phyloP scores from a whole-genome alignment of 108 stramenopile species.

The Nitzschia putrida region DNA sequence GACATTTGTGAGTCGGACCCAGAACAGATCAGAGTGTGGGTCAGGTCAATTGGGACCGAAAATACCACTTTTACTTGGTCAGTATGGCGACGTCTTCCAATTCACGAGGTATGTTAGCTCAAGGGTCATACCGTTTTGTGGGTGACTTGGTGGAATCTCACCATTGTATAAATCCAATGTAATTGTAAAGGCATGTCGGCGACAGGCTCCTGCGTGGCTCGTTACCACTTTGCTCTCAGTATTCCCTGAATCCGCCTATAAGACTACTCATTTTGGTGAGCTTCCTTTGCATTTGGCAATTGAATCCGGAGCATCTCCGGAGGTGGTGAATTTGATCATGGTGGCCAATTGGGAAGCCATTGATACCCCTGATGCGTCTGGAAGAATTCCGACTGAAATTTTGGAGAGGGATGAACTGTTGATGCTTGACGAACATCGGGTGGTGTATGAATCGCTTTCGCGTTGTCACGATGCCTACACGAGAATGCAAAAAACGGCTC shows the following conservation, averaged over 20 bases:
- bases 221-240: slow-evolving; percentile 53
- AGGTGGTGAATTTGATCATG: slow-evolving; percentile 70
- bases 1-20: slow-evolving; percentile 41
- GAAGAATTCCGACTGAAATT: slow-evolving; percentile 62
- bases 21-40: slow-evolving; percentile 51
- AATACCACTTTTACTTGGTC: slow-evolving; percentile 50
- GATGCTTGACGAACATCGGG: slow-evolving; percentile 37
- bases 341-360: slow-evolving; percentile 61
- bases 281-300: slow-evolving; percentile 88
- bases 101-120: slow-evolving; percentile 58
- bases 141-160: neutral
- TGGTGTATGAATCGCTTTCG: slow-evolving; percentile 37
- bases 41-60: slow-evolving; percentile 49
- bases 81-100: slow-evolving; percentile 67
- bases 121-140: neutral
- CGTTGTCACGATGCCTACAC: slow-evolving; percentile 37
- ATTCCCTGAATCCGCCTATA: slow-evolving; percentile 49
- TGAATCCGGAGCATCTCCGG: slow-evolving; percentile 68
- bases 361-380: slow-evolving; percentile 53
- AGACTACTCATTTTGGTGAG: slow-evolving; percentile 62
- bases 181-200: slow-evolving; percentile 59
- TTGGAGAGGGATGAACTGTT: slow-evolving; percentile 48
- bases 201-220: slow-evolving; percentile 70
- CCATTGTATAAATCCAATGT: neutral
- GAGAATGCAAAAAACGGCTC: slow-evolving; percentile 16